These are phyloP conservation scores for Meyerozyma carpophila DNA, from an alignment of 1,139 yeast genomes.

Conservation along the genomic window DNA sequence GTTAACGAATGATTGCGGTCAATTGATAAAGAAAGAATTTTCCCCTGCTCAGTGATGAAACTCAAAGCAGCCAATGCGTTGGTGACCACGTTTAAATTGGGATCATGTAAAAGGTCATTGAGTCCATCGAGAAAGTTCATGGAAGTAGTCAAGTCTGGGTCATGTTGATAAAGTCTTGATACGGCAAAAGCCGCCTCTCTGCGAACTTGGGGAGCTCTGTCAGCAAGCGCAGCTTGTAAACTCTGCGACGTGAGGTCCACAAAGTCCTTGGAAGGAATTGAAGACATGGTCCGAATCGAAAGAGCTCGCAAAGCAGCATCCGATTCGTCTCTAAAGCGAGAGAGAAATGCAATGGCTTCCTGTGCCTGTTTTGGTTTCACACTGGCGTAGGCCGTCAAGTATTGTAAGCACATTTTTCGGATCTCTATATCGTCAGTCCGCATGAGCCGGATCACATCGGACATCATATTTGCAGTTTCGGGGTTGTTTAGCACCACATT, in stretches of 20 bases:
- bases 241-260: conserved; percentile 26
- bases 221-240: conserved; percentile 34
- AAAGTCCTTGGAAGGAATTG: conserved; percentile 52
- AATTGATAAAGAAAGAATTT: conserved; percentile 46
- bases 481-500: conserved; percentile 78
- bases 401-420: conserved; percentile 63
- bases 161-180: conserved; percentile 60
- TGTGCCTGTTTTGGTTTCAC: conserved; percentile 49
- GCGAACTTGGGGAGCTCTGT: conserved; percentile 56
- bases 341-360: conserved; percentile 53
- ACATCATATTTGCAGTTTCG: conserved; percentile 65
- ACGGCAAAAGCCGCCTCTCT: conserved; percentile 68
- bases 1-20: conserved; percentile 52
- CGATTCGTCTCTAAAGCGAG: conserved; percentile 41
- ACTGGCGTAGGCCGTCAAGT: conserved; percentile 54
- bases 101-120: conserved; percentile 53
- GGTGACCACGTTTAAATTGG: conserved; percentile 60
- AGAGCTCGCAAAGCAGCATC: conserved; percentile 36
- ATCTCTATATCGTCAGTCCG: conserved; percentile 64
- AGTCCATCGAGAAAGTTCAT: conserved; percentile 48
- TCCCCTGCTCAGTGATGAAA: conserved; percentile 57
- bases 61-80: conserved; percentile 68
- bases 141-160: conserved; percentile 41
- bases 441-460: conserved; percentile 62
- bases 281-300: conserved; percentile 61